Evolutionary conservation across 176 grass and related monocot genomes (phyloP), one percentile per base, ranked within the genome.

Genomic region (Tillandsia fasciculata): DNA sequence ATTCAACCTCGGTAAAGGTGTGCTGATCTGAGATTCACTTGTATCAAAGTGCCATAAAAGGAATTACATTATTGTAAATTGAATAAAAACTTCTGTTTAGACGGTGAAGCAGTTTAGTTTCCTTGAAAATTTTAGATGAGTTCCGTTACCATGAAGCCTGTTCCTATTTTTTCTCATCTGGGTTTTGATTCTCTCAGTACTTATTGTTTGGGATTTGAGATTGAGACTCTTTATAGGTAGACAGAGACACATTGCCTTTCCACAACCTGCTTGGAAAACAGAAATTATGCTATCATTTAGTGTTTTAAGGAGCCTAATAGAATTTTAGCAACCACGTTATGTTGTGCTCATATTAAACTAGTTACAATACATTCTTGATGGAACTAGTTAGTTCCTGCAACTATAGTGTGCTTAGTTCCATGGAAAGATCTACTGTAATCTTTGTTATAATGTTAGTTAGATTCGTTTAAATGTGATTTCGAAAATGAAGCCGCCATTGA

Each of bases 1-100:
- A 93, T 49, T 90, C 87, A 4, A 97, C 84, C 64, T 82, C 64
- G 71, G 77, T 93, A 79, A 92, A 87, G 89, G 94, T 83, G 81
- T 79, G 69, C 74, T 27, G 29, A 83, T 14, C 14, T 49, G 5
- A 69, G 54, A 76, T 12, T 66, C 23, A 23, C 49, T 9, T 65
- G 72, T 61, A 14, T 61, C 9, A n/a, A 23, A 7, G 15, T 61
- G 8, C 15, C 17, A 61, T 61, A 61, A 20, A 18, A 59, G 54
- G 56, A 61, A 61, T 9, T 20, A 61, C 22, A 61, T 20, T 61
- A 18, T 61, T 42, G 33, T 42, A 42, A 42, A 20, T 61, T 18
- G 53, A 61, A 61, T 61, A 61, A 18, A 61, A 8, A 18, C 15
- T 61, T 61, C 56, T 42, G 33, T 42, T 42, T 42, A 42, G 33